phyloP scores from a whole-genome alignment of 2,329 filamentous ascomycete genomes.

The Fusarium ramigenum region DNA sequence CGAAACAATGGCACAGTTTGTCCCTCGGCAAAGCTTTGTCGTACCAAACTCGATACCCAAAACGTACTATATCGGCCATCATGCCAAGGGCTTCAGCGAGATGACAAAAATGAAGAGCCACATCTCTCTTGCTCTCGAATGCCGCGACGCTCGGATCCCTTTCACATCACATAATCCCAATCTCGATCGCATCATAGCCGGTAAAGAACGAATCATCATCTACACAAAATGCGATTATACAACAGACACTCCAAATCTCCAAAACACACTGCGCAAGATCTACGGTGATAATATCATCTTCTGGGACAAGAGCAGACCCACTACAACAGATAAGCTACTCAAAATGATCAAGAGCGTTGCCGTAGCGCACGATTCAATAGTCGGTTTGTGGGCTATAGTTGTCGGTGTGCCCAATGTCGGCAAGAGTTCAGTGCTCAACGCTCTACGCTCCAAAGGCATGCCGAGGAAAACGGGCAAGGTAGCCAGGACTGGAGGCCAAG shows the following conservation, averaged over 20 bases:
- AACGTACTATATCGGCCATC: constrained; percentile 95
- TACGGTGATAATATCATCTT: constrained; percentile 53
- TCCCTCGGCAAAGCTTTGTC: constrained; percentile 78
- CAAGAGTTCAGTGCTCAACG: constrained; percentile 94
- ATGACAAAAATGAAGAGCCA: constrained; percentile 86
- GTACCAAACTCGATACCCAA: constrained; percentile 78
- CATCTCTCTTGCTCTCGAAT: constrained; percentile 91
- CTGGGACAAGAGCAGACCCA: constrained; percentile 52
- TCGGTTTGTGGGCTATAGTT: constrained; percentile 84
- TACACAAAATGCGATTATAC: constrained; percentile 92
- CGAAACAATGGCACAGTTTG: constrained; percentile 60
- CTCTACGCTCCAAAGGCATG: constrained; percentile 74
- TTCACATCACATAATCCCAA: constrained; percentile 89
- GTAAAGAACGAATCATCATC: constrained; percentile 79
- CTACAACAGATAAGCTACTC: constrained; percentile 53
- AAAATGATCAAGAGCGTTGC: constrained; percentile 47
- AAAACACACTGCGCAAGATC: constrained; percentile 46
- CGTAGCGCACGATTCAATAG: constrained; percentile 63
- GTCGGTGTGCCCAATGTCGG: constrained; percentile 99
- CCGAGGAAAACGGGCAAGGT: constrained; percentile 66
- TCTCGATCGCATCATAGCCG: constrained; percentile 81
- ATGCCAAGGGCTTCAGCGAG: constrained; percentile 75
- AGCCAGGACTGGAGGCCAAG: constrained; percentile 84
- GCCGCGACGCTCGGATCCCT: constrained; percentile 91
- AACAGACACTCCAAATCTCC: constrained; percentile 44